Evolutionary conservation across 371 early-diverging fungal genomes (phyloP), one percentile per base, ranked within the genome.

Genomic region (Circinella umbellata): DNA sequence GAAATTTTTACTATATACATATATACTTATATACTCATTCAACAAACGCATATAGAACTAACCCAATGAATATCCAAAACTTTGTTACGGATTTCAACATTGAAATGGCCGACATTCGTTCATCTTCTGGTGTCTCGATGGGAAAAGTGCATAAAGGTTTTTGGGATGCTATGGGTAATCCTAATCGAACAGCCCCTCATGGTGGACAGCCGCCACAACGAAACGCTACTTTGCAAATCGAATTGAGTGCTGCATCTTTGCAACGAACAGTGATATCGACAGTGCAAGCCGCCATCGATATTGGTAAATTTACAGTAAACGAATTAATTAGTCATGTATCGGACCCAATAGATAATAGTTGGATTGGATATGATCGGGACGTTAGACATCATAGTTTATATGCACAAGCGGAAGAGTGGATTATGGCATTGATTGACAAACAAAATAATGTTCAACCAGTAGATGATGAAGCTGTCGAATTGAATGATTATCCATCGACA

Each of bases 31-130:
- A 27, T 27, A 27, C 27, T 27, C 27, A 27, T 2, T 27, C 27
- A 27, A 27, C 27, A 27, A 27, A 27, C 27, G 2, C 27, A 27
- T 13, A 13, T 70, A 83, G 89, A 35, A 86, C 89, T 10, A 88
- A 87, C 66, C 89, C 89, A 13, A 64, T 89, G 38, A 89, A 89
- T 70, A 86, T 89, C 17, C 87, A 86, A 63, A 86, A 89, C 42
- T 87, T 86, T 65, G 72, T 87, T 63, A 89, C 89, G 17, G 86
- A 89, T 61, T 66, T 87, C 27, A 83, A 86, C 27, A 75, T 83
- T 13, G 72, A 72, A 0, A 81, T 87, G 78, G 77, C 81, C 8
- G 69, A 80, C n/a, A 73, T 86, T 10, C 73, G 82, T n/a, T 76
- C 85, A 3, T 66, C 78, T n/a, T 72, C 74, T 46, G 83, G 83